Evolutionary conservation across 495 filamentous ascomycete species (phyloP), one percentile per base, ranked within the genome.

Genomic region (Penicillium pancosmium): DNA sequence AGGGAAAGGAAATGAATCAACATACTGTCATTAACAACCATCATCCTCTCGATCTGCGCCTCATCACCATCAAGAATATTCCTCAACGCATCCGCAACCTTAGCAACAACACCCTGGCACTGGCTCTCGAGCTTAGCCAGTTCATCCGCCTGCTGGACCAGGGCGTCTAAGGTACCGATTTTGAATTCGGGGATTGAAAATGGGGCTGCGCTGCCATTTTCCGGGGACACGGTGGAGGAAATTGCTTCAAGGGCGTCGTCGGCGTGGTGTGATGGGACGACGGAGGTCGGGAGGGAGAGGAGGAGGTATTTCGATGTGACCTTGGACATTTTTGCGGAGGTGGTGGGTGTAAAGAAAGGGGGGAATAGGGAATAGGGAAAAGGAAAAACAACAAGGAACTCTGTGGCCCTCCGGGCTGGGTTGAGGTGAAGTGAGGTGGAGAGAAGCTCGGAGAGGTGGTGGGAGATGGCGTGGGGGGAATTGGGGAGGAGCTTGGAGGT

Each of bases 61-160:
- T 93, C 89, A 62, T 96, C 90, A 0, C 88, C 89, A 18, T 91
- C 90, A 3, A 97, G 79, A 62, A 97, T 84, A 54, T 78, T 86
- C 72, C 82, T 82, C 75, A 98, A 73, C 48, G 91, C 90, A 68
- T 98, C 94, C 57, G 86, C 87, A 40, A 98, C 90, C 75, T 97
- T 97, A 48, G 79, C 81, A 41, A 96, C 92, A 10, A 96, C 91
- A 46, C 80, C 85, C 75, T 93, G 88, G 65, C 92, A 96, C 33
- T 83, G 82, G 12, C 77, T 66, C 58, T 91, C 88, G 31, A 98
- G 85, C 84, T 98, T 98, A 35, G 88, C 83, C 43, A 98, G 79
- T 67, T 97, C 93, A 70, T 98, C 94, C 38, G 94, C 94, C 70
- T 98, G 93, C 76, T 95, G 91, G 25, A 98, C 92, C n/a, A 98